These are phyloP conservation scores for Adansonia madagascariensis DNA, from an alignment of 441 rosid genomes.

Conservation along the genomic window DNA sequence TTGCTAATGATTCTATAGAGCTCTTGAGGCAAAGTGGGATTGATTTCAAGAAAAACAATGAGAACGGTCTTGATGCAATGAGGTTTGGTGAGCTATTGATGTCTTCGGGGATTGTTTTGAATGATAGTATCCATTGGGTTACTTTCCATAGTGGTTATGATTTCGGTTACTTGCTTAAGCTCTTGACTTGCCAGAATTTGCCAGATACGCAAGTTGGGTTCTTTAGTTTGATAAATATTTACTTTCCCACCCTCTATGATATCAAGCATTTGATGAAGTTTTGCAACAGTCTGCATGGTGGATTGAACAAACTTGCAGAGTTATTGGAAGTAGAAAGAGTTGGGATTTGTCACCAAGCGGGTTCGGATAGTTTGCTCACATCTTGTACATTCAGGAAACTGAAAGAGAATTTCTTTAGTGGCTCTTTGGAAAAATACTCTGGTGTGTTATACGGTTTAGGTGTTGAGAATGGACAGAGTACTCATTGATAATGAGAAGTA, in stretches of 20 bases:
- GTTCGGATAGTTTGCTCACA: slow-evolving; percentile 70
- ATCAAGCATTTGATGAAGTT: slow-evolving; percentile 71
- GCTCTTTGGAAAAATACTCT: slow-evolving; percentile 66
- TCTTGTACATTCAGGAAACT: slow-evolving; percentile 68
- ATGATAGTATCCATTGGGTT: slow-evolving; percentile 58
- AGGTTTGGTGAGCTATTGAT: slow-evolving; percentile 60
- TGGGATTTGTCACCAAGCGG: slow-evolving; percentile 71
- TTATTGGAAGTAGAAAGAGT: slow-evolving; percentile 64
- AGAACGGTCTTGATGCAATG: slow-evolving; percentile 47
- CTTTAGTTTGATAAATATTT: slow-evolving; percentile 51
- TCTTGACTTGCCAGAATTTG: slow-evolving; percentile 53
- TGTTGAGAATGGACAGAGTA: slow-evolving; percentile 18
- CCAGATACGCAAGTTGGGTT: slow-evolving; percentile 53
- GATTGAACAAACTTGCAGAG: slow-evolving; percentile 64
- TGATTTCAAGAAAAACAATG: slow-evolving; percentile 49
- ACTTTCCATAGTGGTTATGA: slow-evolving; percentile 71
- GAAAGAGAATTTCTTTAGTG: slow-evolving; percentile 64
- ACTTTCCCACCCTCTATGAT: slow-evolving; percentile 59
- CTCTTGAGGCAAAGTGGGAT: slow-evolving; percentile 63
- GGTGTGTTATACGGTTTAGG: slow-evolving; percentile 48
- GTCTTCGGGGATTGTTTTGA: slow-evolving; percentile 69
- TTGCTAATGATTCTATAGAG: slow-evolving; percentile 56
- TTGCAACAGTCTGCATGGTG: slow-evolving; percentile 70
- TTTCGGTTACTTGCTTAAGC: slow-evolving; percentile 72
- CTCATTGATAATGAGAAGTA: slow-evolving; percentile 30